phyloP scores from a whole-genome alignment of 78 protist species.

The Dictyostelium citrinum region DNA sequence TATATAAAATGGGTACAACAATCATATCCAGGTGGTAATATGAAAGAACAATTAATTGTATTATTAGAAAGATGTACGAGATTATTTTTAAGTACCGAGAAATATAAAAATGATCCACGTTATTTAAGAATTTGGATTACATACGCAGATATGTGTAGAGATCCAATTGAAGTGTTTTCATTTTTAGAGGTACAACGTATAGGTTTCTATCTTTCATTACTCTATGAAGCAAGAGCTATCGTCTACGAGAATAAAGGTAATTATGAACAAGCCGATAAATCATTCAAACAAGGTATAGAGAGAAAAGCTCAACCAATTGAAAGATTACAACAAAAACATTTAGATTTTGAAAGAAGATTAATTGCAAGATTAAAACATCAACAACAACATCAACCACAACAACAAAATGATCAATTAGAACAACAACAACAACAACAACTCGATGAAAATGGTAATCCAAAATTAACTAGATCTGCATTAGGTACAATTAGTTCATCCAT shows the following conservation, averaged over 20 bases:
- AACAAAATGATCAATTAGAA: background rate
- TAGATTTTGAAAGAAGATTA: constrained; percentile 47
- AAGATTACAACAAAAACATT: constrained; percentile 52
- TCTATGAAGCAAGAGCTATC: constrained; percentile 76
- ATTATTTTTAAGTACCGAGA: constrained; percentile 10
- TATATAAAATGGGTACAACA: constrained; percentile 79
- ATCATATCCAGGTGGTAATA: constrained; percentile 57
- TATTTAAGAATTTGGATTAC: constrained; percentile 72
- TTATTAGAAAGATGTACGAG: constrained; percentile 66
- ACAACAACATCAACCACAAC: background rate
- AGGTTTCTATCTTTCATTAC: constrained; percentile 34
- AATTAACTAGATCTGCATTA: constrained; percentile 14
- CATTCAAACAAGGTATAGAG: constrained; percentile 50
- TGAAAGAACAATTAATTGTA: constrained; percentile 52
- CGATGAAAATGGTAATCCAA: background rate
- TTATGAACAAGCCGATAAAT: constrained; percentile 58
- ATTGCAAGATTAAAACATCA: constrained; percentile 38
- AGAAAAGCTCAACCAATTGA: constrained; percentile 56
- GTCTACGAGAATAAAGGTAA: constrained; percentile 71
- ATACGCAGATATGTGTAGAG: constrained; percentile 80
- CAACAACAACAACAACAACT: background rate
- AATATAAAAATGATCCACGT: constrained; percentile 61
- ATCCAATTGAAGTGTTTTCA: constrained; percentile 69
- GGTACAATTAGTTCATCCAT: constrained; percentile 15
- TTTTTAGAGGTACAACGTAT: constrained; percentile 43